phyloP scores from a whole-genome alignment of 257 asterid genomes.

The Solanum bulbocastanum region DNA sequence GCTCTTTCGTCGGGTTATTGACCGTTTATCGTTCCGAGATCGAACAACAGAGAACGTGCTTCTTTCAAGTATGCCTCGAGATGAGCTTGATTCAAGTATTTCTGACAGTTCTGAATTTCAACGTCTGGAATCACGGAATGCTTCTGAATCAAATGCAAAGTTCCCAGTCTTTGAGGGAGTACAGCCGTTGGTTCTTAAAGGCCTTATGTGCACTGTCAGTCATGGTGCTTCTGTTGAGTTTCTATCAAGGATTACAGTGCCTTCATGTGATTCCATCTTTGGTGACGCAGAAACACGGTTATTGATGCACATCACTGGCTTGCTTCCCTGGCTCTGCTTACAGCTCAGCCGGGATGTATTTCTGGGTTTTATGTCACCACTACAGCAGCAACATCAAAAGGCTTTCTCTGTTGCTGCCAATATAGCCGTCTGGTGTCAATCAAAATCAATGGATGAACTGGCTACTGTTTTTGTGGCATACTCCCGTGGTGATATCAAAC shows the following conservation, averaged over 20 bases:
- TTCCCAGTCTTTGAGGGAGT: constrained; percentile 87
- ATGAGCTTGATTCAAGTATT: constrained; percentile 53
- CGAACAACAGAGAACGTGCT: constrained; percentile 95
- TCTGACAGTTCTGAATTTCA: constrained; percentile 59
- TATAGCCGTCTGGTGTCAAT: constrained; percentile 79
- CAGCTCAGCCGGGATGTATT: constrained; percentile 73
- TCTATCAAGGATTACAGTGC: constrained; percentile 88
- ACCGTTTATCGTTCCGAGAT: constrained; percentile 86
- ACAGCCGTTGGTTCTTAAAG: constrained; percentile 94
- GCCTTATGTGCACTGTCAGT: constrained; percentile 82
- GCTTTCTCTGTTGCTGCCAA: constrained; percentile 77
- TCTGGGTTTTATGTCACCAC: constrained; percentile 33
- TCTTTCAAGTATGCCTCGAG: constrained; percentile 97
- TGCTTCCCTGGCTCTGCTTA: constrained; percentile 96
- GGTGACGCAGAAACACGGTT: constrained; percentile 90
- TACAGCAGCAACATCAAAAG: constrained; percentile 61
- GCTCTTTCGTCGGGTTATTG: constrained; percentile 88
- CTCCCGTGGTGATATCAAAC: constrained; percentile 73
- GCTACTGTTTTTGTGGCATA: constrained; percentile 82
- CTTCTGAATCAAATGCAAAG: constrained; percentile 42
- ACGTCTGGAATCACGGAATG: constrained; percentile 54
- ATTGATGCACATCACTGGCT: constrained; percentile 88
- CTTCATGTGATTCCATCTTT: constrained; percentile 87
- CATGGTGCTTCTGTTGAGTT: constrained; percentile 81
- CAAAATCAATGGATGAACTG: constrained; percentile 76